These are phyloP conservation scores for Canavalia ensiformis DNA, from an alignment of 306 rosid species.

Conservation along the genomic window DNA sequence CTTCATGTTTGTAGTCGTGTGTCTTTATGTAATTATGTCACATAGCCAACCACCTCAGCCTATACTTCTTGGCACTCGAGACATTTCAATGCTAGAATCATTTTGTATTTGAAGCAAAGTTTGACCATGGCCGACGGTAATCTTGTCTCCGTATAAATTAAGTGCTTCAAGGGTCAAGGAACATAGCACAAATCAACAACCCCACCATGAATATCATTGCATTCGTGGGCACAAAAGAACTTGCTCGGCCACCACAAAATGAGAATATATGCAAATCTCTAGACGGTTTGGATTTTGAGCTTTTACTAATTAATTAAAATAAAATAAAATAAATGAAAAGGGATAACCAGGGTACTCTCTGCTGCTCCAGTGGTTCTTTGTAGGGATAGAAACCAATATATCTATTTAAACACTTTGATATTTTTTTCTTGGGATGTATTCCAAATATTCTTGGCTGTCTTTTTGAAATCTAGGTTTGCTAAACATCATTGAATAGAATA, in stretches of 20 bases:
- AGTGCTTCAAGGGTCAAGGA: background rate
- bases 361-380: slow-evolving; percentile 25
- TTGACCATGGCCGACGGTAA: slow-evolving; percentile 39
- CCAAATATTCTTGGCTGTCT: background rate
- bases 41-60: slow-evolving; percentile 31
- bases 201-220: slow-evolving; percentile 26
- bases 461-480: background rate
- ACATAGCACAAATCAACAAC: slow-evolving; percentile 6
- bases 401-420: background rate
- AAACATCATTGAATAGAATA: slow-evolving; percentile 5
- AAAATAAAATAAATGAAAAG: background rate
- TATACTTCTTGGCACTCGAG: slow-evolving; percentile 3
- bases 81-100: slow-evolving; percentile 38
- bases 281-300: background rate
- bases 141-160: slow-evolving; percentile 35
- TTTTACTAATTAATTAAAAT: background rate
- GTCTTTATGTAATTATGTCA: background rate
- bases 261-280: slow-evolving; percentile 44
- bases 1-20: background rate
- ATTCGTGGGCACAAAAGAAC: slow-evolving; percentile 39
- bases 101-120: slow-evolving; percentile 39
- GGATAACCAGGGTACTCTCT: slow-evolving; percentile 6
- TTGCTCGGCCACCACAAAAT: slow-evolving; percentile 43
- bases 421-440: slow-evolving; percentile 10
- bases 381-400: background rate